Evolutionary conservation across 768 basidiomycete genomes (phyloP).

Genomic region (Dacryopinax primogenitus): DNA sequence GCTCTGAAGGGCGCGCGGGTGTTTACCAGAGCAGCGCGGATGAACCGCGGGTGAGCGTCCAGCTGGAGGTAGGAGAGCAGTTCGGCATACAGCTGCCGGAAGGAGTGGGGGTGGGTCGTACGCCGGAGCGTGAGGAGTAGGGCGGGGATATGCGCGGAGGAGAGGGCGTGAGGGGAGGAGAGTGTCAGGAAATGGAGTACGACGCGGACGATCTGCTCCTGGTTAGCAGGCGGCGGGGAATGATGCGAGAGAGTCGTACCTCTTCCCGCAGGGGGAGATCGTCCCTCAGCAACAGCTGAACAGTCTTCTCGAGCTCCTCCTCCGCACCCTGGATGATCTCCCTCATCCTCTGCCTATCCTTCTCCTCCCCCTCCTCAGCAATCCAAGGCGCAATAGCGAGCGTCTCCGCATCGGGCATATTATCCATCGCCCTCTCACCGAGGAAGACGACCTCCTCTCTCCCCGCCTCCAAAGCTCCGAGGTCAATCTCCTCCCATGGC

Average conservation of each 20-base stretch:
- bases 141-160: neutral
- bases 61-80: neutral
- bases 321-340: conserved; percentile 1
- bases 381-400: conserved; percentile 2
- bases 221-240: neutral
- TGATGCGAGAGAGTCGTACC: neutral
- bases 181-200: neutral
- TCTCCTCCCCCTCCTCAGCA: neutral
- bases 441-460: neutral
- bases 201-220: neutral
- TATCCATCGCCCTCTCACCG: no score
- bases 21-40: neutral
- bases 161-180: neutral
- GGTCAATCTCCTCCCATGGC: neutral
- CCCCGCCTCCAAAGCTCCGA: neutral
- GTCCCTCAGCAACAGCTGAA: neutral
- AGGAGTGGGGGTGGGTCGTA: neutral
- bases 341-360: neutral
- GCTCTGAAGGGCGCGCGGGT: neutral
- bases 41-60: neutral
- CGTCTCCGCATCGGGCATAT: neutral
- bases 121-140: conserved; percentile 4
- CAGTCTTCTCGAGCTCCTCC: neutral
- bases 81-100: neutral
- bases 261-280: neutral